Evolutionary conservation across 2,329 filamentous ascomycete species (phyloP).

Genomic region (Corinectria fuckeliana): DNA sequence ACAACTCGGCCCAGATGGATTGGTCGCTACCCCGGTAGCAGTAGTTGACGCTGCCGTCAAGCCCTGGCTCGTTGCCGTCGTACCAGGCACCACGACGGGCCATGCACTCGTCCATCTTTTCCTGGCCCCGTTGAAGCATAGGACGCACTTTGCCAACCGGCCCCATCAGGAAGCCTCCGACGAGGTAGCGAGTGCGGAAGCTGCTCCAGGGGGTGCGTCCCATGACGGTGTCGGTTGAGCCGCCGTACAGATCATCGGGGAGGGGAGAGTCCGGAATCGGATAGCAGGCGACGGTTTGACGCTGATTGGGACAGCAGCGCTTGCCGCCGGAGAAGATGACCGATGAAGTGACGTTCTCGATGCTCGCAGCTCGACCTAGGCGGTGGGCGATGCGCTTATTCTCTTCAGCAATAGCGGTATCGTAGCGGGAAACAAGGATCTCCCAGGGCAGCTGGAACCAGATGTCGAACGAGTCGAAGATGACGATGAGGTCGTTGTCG

Average conservation of each 20-base stretch:
- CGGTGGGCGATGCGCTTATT: slow-evolving; percentile 30
- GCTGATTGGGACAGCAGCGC: slow-evolving; percentile 36
- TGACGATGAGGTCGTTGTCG: slow-evolving; percentile 39
- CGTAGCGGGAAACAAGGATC: slow-evolving; percentile 35
- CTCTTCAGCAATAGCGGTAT: slow-evolving; percentile 32
- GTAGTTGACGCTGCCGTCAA: slow-evolving; percentile 7
- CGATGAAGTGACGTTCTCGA: slow-evolving; percentile 29
- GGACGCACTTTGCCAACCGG: slow-evolving; percentile 31
- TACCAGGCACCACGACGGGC: slow-evolving; percentile 6
- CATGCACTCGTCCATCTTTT: slow-evolving; percentile 31
- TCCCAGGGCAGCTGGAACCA: slow-evolving; percentile 44
- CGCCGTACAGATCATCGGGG: slow-evolving; percentile 30
- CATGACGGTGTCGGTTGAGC: slow-evolving; percentile 32
- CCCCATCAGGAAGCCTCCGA: slow-evolving; percentile 37
- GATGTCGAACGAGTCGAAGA: slow-evolving; percentile 43
- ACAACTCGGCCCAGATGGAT: slow-evolving; percentile 39
- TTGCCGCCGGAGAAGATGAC: slow-evolving; percentile 40
- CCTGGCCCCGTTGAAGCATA: slow-evolving; percentile 32
- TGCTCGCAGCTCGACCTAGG: slow-evolving; percentile 33
- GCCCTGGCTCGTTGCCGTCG: slow-evolving; percentile 19
- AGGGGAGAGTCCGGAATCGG: slow-evolving; percentile 39
- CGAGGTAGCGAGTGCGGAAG: slow-evolving; percentile 37
- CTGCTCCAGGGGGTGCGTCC: slow-evolving; percentile 24
- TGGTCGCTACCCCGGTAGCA: slow-evolving; percentile 40
- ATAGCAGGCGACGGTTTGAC: slow-evolving; percentile 36